These are phyloP conservation scores for Huntiella moniliformis DNA, from an alignment of 2,329 filamentous ascomycete genomes.

Conservation along the genomic window DNA sequence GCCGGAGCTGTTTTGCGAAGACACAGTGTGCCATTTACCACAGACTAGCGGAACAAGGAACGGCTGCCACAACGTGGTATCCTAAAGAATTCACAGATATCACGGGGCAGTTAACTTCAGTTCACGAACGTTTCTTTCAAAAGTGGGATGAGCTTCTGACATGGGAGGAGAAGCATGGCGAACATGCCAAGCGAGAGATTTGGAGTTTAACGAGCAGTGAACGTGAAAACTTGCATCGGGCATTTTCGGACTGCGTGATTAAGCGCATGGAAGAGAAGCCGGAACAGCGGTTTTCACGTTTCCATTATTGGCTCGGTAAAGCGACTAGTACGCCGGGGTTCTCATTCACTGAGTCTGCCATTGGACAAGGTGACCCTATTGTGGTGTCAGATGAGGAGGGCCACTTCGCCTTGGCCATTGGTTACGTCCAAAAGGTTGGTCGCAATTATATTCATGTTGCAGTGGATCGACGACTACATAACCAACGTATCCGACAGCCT, in stretches of 20 bases:
- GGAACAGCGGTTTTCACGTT: slow-evolving; percentile 75
- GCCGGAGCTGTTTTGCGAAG: slow-evolving; percentile 78
- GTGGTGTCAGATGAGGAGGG: slow-evolving; percentile 93
- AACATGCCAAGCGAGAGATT: slow-evolving; percentile 71
- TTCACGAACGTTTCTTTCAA: slow-evolving; percentile 66
- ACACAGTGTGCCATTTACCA: slow-evolving; percentile 85
- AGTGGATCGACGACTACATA: slow-evolving; percentile 77
- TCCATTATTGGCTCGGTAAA: slow-evolving; percentile 69
- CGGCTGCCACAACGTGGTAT: slow-evolving; percentile 63
- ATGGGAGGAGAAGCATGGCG: slow-evolving; percentile 80
- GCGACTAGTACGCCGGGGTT: slow-evolving; percentile 40
- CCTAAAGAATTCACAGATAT: slow-evolving; percentile 66
- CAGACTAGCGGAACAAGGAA: slow-evolving; percentile 68
- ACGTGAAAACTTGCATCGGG: slow-evolving; percentile 72
- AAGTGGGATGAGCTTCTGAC: slow-evolving; percentile 91
- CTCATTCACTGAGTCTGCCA: slow-evolving; percentile 81
- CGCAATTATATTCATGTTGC: slow-evolving; percentile 66
- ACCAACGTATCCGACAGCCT: slow-evolving; percentile 54
- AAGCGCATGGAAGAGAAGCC: slow-evolving; percentile 31
- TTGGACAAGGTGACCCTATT: slow-evolving; percentile 72
- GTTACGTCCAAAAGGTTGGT: slow-evolving; percentile 64
- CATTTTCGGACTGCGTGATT: slow-evolving; percentile 75
- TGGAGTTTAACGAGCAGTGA: slow-evolving; percentile 92
- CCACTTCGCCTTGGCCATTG: slow-evolving; percentile 86
- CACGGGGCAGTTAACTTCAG: slow-evolving; percentile 55